Conservation (phyloP, 1,284 basidiomycete genomes). For the Marasmius oreades region DNA sequence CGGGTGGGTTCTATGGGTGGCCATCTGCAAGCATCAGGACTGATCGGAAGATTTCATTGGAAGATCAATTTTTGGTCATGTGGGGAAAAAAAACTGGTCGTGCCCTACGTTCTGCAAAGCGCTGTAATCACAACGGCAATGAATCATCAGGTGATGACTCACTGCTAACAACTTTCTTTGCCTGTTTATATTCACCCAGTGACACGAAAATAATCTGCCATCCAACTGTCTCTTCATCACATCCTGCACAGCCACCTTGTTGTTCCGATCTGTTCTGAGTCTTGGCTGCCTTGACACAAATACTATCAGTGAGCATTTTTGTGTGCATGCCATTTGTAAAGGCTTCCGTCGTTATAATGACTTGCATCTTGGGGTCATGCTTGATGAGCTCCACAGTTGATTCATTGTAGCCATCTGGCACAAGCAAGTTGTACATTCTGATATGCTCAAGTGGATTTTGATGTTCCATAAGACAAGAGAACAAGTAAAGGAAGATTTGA, state of each 20-base stretch:
- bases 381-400: background rate
- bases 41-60: no score
- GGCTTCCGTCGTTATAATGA: slow-evolving; percentile 6
- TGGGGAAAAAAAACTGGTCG: no score
- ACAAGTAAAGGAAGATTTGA: background rate
- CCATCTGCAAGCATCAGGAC: no score
- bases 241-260: background rate
- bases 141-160: background rate
- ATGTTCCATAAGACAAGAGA: background rate
- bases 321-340: slow-evolving; percentile 1
- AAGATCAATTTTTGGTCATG: no score
- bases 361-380: background rate
- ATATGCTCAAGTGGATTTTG: slow-evolving; percentile 1
- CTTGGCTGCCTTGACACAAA: background rate
- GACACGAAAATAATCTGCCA: background rate
- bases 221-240: background rate
- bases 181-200: background rate
- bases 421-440: slow-evolving; percentile 1
- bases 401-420: background rate
- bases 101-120: no score
- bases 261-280: background rate
- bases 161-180: background rate
- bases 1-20: slow-evolving; percentile 6
- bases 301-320: background rate
- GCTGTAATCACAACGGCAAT: slow-evolving; percentile 1